Percentiles rank a stretch among this genome's conserved stretches.
Conservation (phyloP, 331 rosid species). For the Acacia concinna region DNA sequence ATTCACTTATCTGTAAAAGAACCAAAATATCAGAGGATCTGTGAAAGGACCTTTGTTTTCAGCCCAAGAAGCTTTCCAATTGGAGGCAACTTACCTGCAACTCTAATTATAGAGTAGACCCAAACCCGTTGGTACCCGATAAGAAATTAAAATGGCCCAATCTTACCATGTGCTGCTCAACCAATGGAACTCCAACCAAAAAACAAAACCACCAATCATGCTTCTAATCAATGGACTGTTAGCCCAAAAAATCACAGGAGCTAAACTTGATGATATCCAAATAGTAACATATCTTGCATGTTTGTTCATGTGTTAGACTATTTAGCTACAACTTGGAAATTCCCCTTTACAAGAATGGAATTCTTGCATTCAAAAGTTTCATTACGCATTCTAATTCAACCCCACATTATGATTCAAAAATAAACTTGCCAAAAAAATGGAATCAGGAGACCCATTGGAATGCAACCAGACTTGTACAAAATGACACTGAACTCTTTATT, state of each 20-base stretch:
- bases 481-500: constrained; percentile 22
- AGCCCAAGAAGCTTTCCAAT: too few species aligned
- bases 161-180: not conserved
- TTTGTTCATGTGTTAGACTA: not conserved
- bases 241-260: not conserved
- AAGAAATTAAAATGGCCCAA: not conserved
- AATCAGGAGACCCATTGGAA: not conserved
- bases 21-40: not conserved
- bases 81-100: too few species aligned
- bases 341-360: too few species aligned
- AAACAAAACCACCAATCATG: too few species aligned
- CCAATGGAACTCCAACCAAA: too few species aligned
- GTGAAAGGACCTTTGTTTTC: not conserved
- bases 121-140: too few species aligned
- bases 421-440: not conserved
- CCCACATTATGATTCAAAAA: not conserved
- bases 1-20: too few species aligned
- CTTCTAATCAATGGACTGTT: not conserved
- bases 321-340: not conserved
- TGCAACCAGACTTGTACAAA: not conserved
- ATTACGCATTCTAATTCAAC: not conserved
- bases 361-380: not conserved
- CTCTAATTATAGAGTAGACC: too few species aligned
- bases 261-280: not conserved
- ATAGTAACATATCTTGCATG: not conserved